phyloP scores from a whole-genome alignment of 345 rosid species.

The Eucalyptus tenuipes region DNA sequence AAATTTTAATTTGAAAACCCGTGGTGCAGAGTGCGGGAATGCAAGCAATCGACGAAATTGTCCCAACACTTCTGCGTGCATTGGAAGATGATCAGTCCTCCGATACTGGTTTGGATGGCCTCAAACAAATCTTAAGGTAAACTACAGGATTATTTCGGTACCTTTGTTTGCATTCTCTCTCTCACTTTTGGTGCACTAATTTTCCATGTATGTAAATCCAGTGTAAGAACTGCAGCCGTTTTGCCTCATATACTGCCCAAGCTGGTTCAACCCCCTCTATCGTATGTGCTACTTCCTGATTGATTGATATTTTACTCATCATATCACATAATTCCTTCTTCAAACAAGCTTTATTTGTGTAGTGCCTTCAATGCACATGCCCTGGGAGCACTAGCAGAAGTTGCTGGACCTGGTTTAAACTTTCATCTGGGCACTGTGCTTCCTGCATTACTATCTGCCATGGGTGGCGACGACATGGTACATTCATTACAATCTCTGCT shows the following conservation, averaged over 20 bases:
- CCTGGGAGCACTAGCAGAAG: conserved; percentile 94
- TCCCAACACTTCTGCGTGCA: conserved; percentile 88
- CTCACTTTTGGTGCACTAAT: neutral
- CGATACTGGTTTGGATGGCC: conserved; percentile 91
- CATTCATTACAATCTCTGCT: neutral
- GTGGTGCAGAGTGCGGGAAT: conserved; percentile 84
- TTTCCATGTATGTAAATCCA: conserved; percentile 13
- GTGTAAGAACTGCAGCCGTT: conserved; percentile 97
- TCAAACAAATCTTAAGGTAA: conserved; percentile 90
- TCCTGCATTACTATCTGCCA: conserved; percentile 85
- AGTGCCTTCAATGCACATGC: conserved; percentile 99
- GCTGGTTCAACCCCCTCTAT: conserved; percentile 82
- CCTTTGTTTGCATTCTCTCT: neutral
- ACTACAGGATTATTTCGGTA: neutral
- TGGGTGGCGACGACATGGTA: conserved; percentile 73
- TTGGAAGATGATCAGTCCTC: conserved; percentile 88
- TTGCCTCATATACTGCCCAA: conserved; percentile 97
- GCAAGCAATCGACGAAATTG: conserved; percentile 99
- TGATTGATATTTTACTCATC: neutral
- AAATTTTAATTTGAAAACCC: neutral
- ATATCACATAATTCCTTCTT: neutral
- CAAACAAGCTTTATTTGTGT: conserved; percentile 1
- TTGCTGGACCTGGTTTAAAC: conserved; percentile 90
- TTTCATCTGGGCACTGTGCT: conserved; percentile 81
- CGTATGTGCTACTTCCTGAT: conserved; percentile 43